These are phyloP conservation scores for Cochlearia excelsa DNA, from an alignment of 345 rosid species.

Conservation along the genomic window DNA sequence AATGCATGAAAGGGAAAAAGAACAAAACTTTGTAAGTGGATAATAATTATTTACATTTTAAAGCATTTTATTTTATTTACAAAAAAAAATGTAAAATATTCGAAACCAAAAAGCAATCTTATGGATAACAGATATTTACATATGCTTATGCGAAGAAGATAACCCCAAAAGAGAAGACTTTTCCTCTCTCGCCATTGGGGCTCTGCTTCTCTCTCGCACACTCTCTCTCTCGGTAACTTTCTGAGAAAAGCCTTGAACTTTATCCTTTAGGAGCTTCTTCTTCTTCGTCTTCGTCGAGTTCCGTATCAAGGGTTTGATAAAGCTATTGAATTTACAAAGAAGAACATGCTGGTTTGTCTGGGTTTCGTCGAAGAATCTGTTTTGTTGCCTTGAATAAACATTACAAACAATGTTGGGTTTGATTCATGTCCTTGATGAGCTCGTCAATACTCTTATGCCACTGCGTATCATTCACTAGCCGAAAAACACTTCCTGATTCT, in stretches of 20 bases:
- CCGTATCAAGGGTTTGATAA: slow-evolving; percentile 13
- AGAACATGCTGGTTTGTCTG: slow-evolving; percentile 18
- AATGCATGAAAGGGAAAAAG: slow-evolving; percentile 29
- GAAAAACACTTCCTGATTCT: slow-evolving; percentile 16
- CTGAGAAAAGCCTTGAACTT: slow-evolving; percentile 18
- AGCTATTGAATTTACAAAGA: slow-evolving; percentile 29
- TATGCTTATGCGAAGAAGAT: slow-evolving; percentile 19
- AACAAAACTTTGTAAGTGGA: not conserved
- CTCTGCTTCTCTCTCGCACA: slow-evolving; percentile 19
- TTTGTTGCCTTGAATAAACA: slow-evolving; percentile 18
- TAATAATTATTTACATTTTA: not conserved
- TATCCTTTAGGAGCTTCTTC: slow-evolving; percentile 18
- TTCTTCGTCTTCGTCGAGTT: slow-evolving; percentile 12
- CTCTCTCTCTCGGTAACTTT: slow-evolving; percentile 22
- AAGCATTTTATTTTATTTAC: no score
- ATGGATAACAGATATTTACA: slow-evolving; percentile 24
- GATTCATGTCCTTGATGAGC: slow-evolving; percentile 62
- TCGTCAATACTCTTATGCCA: slow-evolving; percentile 50
- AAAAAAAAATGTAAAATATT: not conserved
- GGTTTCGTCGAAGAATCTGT: slow-evolving; percentile 29
- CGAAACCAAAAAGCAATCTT: not conserved
- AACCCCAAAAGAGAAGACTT: slow-evolving; percentile 14
- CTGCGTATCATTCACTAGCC: slow-evolving; percentile 43
- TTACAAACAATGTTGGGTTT: slow-evolving; percentile 47
- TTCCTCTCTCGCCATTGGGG: slow-evolving; percentile 12